A percentile compares a stretch with the other conserved stretches of the same genome.
Evolutionary conservation across 176 grass and related monocot genomes (phyloP).

Genomic region (Musa acuminata): DNA sequence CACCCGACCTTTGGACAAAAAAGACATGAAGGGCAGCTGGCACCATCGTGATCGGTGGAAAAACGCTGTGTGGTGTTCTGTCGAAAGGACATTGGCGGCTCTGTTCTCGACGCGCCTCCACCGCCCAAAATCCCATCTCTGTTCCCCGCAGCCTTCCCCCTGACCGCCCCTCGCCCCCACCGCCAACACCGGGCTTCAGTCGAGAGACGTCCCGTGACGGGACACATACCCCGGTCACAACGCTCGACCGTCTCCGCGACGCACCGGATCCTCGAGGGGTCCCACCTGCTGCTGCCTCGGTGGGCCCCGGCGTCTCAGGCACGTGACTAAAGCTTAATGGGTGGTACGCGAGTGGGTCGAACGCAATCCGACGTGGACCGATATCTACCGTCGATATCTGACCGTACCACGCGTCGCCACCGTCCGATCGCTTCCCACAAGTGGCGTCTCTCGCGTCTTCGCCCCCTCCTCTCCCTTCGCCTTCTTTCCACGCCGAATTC

Average conservation of each 20-base stretch:
- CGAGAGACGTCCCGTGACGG: neutral
- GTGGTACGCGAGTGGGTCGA: neutral
- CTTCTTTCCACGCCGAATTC: neutral
- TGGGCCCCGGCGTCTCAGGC: neutral
- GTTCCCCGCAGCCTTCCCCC: neutral
- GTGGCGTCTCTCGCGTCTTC: neutral
- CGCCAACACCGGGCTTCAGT: neutral
- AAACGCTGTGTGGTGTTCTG: neutral
- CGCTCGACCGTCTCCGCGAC: too few relatives aligned
- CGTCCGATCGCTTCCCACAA: neutral
- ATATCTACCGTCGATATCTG: neutral
- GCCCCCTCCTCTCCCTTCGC: neutral
- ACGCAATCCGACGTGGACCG: neutral
- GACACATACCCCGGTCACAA: neutral
- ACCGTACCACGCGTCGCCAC: too few relatives aligned
- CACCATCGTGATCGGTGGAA: neutral
- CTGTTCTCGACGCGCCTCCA: neutral
- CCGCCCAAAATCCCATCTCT: neutral
- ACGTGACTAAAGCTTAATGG: conserved; percentile 1
- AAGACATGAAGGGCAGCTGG: too few relatives aligned
- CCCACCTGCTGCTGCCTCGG: neutral
- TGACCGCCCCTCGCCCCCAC: neutral
- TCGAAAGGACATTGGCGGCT: neutral
- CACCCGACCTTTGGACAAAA: too few relatives aligned
- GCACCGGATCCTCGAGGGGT: too few relatives aligned